Conservation (phyloP, 345 rosid genomes). For the Clarkia xantiana region DNA sequence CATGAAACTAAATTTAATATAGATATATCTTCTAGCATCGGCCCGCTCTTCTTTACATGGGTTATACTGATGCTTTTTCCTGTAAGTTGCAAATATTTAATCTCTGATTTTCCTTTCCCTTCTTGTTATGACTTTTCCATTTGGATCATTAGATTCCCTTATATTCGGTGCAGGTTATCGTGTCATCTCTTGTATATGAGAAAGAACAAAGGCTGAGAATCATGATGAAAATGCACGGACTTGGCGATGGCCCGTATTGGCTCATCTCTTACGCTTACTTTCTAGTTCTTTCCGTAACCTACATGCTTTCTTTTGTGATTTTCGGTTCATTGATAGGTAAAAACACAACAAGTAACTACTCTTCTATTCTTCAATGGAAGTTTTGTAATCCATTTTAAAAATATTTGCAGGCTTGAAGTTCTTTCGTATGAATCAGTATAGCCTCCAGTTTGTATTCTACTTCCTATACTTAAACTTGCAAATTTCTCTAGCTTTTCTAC, state of each 20-base stretch:
- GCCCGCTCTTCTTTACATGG: slow-evolving; percentile 79
- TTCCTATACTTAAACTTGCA: slow-evolving; percentile 70
- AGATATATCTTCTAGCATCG: slow-evolving; percentile 65
- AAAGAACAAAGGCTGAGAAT: slow-evolving; percentile 64
- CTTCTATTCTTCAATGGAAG: slow-evolving; percentile 7
- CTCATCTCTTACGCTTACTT: slow-evolving; percentile 67
- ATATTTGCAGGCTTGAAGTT: slow-evolving; percentile 60
- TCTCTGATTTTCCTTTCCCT: background rate
- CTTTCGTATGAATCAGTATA: slow-evolving; percentile 55
- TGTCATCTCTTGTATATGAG: slow-evolving; percentile 66
- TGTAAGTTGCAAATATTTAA: slow-evolving; percentile 32
- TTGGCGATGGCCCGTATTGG: slow-evolving; percentile 93
- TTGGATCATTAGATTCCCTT: slow-evolving; percentile 1
- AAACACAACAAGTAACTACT: background rate
- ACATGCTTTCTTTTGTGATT: slow-evolving; percentile 49
- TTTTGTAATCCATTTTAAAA: slow-evolving; percentile 10
- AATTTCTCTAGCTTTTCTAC: slow-evolving; percentile 64
- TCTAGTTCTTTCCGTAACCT: slow-evolving; percentile 43
- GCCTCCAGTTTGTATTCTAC: slow-evolving; percentile 56
- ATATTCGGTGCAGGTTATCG: slow-evolving; percentile 37
- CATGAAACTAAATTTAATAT: slow-evolving; percentile 22
- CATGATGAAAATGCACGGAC: slow-evolving; percentile 98
- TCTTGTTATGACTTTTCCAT: background rate
- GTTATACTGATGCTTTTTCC: slow-evolving; percentile 70
- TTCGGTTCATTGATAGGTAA: slow-evolving; percentile 72